Conservation (phyloP, 495 filamentous ascomycete species). For the Apiosordaria backusii region DNA sequence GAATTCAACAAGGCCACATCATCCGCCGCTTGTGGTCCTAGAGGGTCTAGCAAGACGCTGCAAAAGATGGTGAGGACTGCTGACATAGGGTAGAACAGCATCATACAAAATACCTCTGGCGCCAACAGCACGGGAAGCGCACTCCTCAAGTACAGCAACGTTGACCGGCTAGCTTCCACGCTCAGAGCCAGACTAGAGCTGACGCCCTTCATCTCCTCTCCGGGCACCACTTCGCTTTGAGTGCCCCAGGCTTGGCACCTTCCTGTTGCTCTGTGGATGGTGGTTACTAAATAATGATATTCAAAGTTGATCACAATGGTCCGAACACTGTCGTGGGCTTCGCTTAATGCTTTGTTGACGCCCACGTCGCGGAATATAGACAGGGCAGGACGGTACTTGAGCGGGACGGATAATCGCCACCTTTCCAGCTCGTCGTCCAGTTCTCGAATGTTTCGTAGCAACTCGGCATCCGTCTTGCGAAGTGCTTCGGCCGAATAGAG, state of each 20-base stretch:
- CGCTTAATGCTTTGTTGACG: not conserved
- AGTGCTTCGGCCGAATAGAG: conserved; percentile 47
- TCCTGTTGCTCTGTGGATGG: conserved; percentile 51
- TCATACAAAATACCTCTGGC: conserved; percentile 47
- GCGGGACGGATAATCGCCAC: conserved; percentile 48
- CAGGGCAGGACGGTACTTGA: conserved; percentile 41
- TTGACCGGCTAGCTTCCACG: conserved; percentile 52
- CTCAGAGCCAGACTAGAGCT: conserved; percentile 48
- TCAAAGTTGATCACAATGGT: conserved; percentile 47
- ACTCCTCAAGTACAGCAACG: conserved; percentile 44
- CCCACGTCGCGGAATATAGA: conserved; percentile 36
- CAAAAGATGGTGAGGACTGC: conserved; percentile 50
- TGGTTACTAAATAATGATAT: conserved; percentile 51
- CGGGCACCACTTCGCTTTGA: conserved; percentile 13
- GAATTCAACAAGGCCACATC: conserved; percentile 43
- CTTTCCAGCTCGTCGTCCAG: conserved; percentile 51
- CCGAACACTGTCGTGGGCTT: conserved; percentile 34
- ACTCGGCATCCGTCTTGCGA: conserved; percentile 51
- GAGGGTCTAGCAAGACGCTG: conserved; percentile 48
- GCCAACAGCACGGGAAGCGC: conserved; percentile 38
- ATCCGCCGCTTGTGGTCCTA: conserved; percentile 42
- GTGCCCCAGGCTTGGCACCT: conserved; percentile 38
- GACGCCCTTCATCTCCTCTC: conserved; percentile 43
- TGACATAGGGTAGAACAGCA: conserved; percentile 53
- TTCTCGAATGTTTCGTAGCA: conserved; percentile 50